Evolutionary conservation across 2,329 filamentous ascomycete genomes (phyloP), one percentile per base, ranked within the genome.

Genomic region (Fusarium siculi): DNA sequence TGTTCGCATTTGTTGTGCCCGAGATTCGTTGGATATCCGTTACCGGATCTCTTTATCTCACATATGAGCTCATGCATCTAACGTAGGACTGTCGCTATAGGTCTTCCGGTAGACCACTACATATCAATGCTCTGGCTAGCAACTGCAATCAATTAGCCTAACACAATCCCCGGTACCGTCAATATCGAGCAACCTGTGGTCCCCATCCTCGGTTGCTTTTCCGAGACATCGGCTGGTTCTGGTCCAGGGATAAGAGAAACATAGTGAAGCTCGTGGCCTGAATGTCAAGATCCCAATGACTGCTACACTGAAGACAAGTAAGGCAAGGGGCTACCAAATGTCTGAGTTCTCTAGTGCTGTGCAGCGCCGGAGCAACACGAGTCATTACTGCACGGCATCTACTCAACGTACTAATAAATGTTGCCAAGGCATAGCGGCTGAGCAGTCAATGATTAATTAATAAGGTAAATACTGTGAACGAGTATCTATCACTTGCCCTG

Each of bases 221-320:
- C 70, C 61, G 70, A 73, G 70, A 67, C 61, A 71, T 49, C 34
- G 40, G 21, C 40, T 44, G 14, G 37, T 36, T 70, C 56, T 70
- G 19, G 21, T 56, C 42, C 53, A 42, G 59, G 37, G 42, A 66
- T 34, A 18, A 46, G 30, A 70, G 36, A 42, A 59, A 49, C 49
- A 39, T 44, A 43, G 32, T 18, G 12, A 52, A 54, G 70, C 47
- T 47, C 42, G 44, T 65, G 49, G 55, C 47, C 65, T 25, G 28
- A 52, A 47, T 57, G 42, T 46, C 28, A 34, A 56, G 46, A 46
- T 52, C 55, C 56, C 49, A 42, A 54, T 21, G 21, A 37, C 37
- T 58, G 30, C 60, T 73, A 73, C 70, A 65, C 70, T 72, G 23
- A 43, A 66, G 66, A 65, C 23, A 19, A 54, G 25, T 42, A 34